Conservation (phyloP, 768 basidiomycete genomes). For the Suillus variegatus region DNA sequence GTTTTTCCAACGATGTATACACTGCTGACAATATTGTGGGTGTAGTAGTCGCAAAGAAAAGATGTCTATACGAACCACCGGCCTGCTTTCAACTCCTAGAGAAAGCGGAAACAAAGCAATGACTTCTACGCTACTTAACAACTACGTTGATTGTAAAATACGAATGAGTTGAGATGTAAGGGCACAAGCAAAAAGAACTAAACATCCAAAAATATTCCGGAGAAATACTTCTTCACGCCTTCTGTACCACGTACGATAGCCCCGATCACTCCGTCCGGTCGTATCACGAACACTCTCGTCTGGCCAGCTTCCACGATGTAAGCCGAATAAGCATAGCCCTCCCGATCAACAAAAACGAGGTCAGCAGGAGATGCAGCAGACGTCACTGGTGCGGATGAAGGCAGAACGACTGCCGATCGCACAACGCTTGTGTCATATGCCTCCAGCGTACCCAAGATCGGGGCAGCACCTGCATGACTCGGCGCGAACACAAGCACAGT, state of each 20-base stretch:
- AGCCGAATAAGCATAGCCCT: slow-evolving; percentile 35
- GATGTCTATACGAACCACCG: too few relatives aligned
- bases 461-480: slow-evolving; percentile 11
- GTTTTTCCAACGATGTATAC: too few relatives aligned
- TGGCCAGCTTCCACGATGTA: slow-evolving; percentile 36
- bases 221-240: slow-evolving; percentile 14
- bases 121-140: not conserved
- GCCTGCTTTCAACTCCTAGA: too few relatives aligned
- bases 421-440: not conserved
- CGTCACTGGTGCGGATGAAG: not conserved
- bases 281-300: slow-evolving; percentile 34
- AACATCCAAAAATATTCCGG: not conserved
- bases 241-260: slow-evolving; percentile 23
- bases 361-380: slow-evolving; percentile 18
- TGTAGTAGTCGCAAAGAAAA: too few relatives aligned
- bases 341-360: slow-evolving; percentile 34
- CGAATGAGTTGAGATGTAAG: not conserved
- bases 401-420: slow-evolving; percentile 9
- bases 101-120: too few relatives aligned
- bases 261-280: slow-evolving; percentile 23
- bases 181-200: not conserved
- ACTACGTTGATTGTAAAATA: not conserved
- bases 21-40: too few relatives aligned
- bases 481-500: slow-evolving; percentile 13
- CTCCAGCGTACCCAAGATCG: not conserved